These are phyloP conservation scores for Daedaleopsis sinensis DNA, from an alignment of 768 basidiomycete genomes.

Conservation along the genomic window DNA sequence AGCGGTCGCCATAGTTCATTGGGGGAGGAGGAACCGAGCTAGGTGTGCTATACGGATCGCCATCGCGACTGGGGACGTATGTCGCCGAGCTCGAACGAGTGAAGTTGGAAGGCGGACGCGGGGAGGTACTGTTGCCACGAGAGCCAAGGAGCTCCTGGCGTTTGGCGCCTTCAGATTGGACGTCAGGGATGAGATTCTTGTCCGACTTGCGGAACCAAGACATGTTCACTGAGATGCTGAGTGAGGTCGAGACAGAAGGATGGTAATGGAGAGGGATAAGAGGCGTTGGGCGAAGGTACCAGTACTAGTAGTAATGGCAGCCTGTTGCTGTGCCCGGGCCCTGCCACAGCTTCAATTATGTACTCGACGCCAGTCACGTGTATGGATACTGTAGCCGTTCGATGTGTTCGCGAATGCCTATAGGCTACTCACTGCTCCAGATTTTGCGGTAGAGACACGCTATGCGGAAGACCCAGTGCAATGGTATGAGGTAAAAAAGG, in stretches of 20 bases:
- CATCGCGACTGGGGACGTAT: conserved; percentile 72
- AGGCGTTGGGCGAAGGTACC: conserved; percentile 9
- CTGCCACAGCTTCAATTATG: conserved; percentile 17
- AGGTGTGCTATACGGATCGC: conserved; percentile 51
- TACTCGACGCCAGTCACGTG: conserved; percentile 15
- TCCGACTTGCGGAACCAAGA: conserved; percentile 67
- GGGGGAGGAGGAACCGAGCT: conserved; percentile 19
- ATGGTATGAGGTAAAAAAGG: conserved; percentile 10
- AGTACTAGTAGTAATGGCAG: too few species aligned
- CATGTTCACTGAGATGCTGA: conserved; percentile 43
- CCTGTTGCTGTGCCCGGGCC: conserved; percentile 17
- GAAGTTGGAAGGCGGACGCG: conserved; percentile 39
- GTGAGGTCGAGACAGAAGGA: background rate
- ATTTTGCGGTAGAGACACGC: too few species aligned
- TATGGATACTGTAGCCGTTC: background rate
- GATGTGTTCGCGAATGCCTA: background rate
- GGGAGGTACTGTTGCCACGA: conserved; percentile 39
- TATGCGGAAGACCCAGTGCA: background rate
- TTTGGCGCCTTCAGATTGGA: conserved; percentile 39
- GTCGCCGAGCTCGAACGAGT: conserved; percentile 59
- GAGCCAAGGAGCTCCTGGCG: conserved; percentile 31
- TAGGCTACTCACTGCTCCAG: background rate
- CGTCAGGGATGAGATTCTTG: conserved; percentile 69
- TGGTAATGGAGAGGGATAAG: background rate
- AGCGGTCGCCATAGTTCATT: conserved; percentile 40